These are phyloP conservation scores for Rhodotorula sp. DNA, from an alignment of 1,284 basidiomycete species.

Conservation along the genomic window DNA sequence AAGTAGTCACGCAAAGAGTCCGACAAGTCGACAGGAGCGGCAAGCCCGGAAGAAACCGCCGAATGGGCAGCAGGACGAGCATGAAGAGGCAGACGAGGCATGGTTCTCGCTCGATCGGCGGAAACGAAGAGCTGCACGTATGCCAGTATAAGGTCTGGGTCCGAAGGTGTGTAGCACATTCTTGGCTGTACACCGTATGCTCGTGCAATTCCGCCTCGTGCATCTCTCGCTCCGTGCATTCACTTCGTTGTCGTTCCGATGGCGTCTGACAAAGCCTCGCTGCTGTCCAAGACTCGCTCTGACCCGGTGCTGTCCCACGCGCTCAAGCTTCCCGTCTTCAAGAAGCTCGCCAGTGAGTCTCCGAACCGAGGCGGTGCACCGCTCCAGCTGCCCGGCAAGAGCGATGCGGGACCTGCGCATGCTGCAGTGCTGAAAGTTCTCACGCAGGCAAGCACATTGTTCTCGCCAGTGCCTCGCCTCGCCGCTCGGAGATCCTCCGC, in stretches of 20 bases:
- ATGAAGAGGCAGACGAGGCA: too few relatives aligned
- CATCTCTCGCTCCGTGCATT: not conserved
- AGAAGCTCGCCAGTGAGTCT: conserved; percentile 58
- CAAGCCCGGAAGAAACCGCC: too few relatives aligned
- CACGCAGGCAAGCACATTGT: conserved; percentile 57
- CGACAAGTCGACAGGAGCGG: too few relatives aligned
- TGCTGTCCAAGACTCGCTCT: not conserved
- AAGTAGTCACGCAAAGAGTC: too few relatives aligned
- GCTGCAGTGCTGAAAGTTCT: not conserved
- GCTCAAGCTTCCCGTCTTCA: conserved; percentile 54
- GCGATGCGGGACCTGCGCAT: not conserved
- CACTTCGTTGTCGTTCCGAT: not conserved
- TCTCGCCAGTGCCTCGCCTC: conserved; percentile 80
- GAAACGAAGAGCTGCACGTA: too few relatives aligned
- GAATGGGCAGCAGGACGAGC: too few relatives aligned
- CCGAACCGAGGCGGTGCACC: too few relatives aligned
- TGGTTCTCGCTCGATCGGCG: too few relatives aligned
- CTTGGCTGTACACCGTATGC: too few relatives aligned
- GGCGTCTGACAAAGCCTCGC: not conserved
- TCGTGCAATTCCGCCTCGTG: not conserved
- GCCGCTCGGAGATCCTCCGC: conserved; percentile 81
- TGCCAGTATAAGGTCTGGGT: too few relatives aligned
- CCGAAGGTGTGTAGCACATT: too few relatives aligned
- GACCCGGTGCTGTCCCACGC: conserved; percentile 31
- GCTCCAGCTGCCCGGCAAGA: not conserved